phyloP scores from a whole-genome alignment of 306 rosid genomes.

The Benincasa hispida region DNA sequence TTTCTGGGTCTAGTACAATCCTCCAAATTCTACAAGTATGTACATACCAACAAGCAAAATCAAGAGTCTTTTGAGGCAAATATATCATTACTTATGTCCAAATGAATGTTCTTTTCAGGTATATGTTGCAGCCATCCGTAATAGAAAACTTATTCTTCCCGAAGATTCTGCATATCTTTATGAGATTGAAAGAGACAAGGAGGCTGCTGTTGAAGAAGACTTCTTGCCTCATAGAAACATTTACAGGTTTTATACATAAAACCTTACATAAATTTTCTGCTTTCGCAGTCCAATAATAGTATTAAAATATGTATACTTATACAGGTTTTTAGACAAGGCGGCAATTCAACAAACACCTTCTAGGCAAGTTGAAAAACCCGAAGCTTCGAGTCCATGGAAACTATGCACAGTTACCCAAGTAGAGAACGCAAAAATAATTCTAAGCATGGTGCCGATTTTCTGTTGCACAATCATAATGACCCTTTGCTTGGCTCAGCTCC shows the following conservation, averaged over 20 bases:
- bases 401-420: conserved; percentile 85
- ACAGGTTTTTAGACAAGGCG: conserved; percentile 87
- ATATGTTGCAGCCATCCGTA: conserved; percentile 66
- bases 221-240: conserved; percentile 59
- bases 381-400: conserved; percentile 51
- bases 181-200: conserved; percentile 52
- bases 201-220: conserved; percentile 43
- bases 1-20: conserved; percentile 42
- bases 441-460: conserved; percentile 66
- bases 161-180: conserved; percentile 51
- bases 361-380: conserved; percentile 12
- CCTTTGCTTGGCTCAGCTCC: conserved; percentile 92
- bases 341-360: conserved; percentile 32
- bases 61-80: background rate
- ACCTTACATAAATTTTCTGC: background rate
- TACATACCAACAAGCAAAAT: background rate
- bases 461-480: conserved; percentile 84
- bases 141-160: conserved; percentile 61
- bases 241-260: conserved; percentile 29
- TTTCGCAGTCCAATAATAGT: background rate
- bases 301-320: background rate
- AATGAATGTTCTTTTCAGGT: conserved; percentile 34
- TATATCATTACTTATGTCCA: background rate
- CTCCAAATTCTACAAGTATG: conserved; percentile 54
- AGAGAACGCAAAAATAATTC: conserved; percentile 73